Conservation (phyloP, 441 rosid species). For the Pelargonium myrrhifolium region DNA sequence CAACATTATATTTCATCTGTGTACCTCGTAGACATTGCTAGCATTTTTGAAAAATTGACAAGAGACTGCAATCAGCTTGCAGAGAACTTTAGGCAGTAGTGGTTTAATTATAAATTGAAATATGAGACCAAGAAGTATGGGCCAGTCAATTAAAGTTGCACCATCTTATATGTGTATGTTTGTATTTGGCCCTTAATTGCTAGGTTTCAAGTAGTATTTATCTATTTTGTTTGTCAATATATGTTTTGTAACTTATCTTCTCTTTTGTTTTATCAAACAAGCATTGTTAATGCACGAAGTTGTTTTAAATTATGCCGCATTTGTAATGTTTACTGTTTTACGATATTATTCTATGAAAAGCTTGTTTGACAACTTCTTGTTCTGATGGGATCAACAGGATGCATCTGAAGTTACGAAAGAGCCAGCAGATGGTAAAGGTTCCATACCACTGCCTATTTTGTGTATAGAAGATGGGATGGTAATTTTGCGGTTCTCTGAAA, state of each 20-base stretch:
- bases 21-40: not conserved
- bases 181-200: not conserved
- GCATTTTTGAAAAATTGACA: no score
- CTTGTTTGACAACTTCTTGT: conserved; percentile 1
- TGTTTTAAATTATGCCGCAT: not conserved
- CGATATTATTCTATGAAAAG: not conserved
- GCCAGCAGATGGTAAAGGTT: conserved; percentile 36
- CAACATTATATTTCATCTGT: not conserved
- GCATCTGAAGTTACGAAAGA: conserved; percentile 36
- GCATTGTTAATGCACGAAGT: not conserved
- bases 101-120: no score
- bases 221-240: not conserved
- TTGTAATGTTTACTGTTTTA: not conserved
- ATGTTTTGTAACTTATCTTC: not conserved
- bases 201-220: not conserved
- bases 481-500: conserved; percentile 85
- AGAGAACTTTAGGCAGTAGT: no score
- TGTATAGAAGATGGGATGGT: conserved; percentile 81
- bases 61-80: no score
- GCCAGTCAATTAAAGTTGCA: no score
- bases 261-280: not conserved
- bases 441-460: conserved; percentile 68
- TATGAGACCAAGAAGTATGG: no score
- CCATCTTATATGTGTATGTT: not conserved
- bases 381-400: conserved; percentile 36